phyloP scores from a whole-genome alignment of 1,284 basidiomycete genomes.

The Coriolopsis trogii region DNA sequence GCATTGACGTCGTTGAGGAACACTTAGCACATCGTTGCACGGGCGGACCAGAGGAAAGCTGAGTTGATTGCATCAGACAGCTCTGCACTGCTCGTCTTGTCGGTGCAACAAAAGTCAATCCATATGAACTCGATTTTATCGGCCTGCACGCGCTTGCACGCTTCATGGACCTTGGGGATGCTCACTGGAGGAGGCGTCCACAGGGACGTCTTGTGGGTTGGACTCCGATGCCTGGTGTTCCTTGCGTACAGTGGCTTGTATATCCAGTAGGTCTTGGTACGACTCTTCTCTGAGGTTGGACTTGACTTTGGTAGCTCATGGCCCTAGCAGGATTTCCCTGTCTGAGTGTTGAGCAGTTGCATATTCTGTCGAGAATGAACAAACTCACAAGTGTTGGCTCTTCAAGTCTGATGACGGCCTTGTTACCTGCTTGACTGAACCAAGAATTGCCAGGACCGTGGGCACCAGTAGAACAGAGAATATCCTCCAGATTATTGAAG shows the following conservation, averaged over 20 bases:
- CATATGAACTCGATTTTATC: background rate
- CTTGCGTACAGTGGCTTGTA: no score
- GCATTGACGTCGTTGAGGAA: background rate
- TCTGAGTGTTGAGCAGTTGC: background rate
- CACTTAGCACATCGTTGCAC: background rate
- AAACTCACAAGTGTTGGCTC: no score
- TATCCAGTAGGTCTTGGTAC: background rate
- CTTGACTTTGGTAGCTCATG: background rate
- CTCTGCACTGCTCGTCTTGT: background rate
- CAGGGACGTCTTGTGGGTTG: no score
- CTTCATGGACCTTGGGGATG: background rate
- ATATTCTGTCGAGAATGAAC: no score
- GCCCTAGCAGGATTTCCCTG: background rate
- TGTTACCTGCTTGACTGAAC: conserved; percentile 76
- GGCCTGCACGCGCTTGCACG: background rate
- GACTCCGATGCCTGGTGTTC: no score
- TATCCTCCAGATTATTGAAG: conserved; percentile 72
- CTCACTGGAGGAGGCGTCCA: no score
- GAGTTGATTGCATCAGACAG: background rate
- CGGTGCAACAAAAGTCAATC: background rate
- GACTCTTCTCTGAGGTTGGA: background rate
- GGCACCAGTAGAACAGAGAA: conserved; percentile 82
- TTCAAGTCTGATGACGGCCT: conserved; percentile 76
- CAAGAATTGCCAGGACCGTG: conserved; percentile 86
- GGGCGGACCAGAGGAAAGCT: background rate